phyloP scores from a whole-genome alignment of 176 grass and related monocot genomes.

The Carex myosuroides region DNA sequence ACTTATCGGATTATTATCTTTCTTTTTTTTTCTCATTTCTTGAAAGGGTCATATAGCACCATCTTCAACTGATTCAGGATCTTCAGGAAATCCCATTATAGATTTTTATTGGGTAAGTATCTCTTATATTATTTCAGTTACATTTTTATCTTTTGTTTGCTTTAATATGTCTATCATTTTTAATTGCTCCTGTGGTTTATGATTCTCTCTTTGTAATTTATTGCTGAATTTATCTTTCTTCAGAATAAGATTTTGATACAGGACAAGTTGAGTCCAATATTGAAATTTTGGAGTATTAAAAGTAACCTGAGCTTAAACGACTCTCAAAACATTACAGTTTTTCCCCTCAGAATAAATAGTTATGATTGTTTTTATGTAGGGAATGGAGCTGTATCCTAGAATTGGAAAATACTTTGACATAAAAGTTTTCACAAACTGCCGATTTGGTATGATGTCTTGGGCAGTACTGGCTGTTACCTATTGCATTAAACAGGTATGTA shows the following conservation, averaged over 20 bases:
- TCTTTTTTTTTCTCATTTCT: background rate
- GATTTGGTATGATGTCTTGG: conserved; percentile 99
- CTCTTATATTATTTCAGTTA: background rate
- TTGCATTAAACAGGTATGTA: conserved; percentile 97
- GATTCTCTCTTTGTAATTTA: background rate
- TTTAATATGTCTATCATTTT: background rate
- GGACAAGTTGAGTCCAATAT: background rate
- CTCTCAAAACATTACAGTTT: background rate
- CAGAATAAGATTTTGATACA: background rate
- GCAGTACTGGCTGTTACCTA: conserved; percentile 97
- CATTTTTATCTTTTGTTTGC: background rate
- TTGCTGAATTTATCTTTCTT: background rate
- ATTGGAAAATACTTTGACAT: conserved; percentile 96
- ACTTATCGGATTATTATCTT: background rate
- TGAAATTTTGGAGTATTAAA: background rate
- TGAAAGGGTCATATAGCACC: conserved; percentile 80
- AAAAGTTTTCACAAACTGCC: conserved; percentile 97
- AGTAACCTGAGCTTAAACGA: background rate
- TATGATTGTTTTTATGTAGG: conserved; percentile 36
- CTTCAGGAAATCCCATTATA: conserved; percentile 78
- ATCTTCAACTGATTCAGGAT: conserved; percentile 97
- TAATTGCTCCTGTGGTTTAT: background rate
- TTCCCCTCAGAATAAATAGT: background rate
- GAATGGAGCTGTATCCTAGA: conserved; percentile 94
- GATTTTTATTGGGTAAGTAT: conserved; percentile 94